Evolutionary conservation across 1,139 yeast genomes (phyloP).

Genomic region (Hyphopichia khmerensis): DNA sequence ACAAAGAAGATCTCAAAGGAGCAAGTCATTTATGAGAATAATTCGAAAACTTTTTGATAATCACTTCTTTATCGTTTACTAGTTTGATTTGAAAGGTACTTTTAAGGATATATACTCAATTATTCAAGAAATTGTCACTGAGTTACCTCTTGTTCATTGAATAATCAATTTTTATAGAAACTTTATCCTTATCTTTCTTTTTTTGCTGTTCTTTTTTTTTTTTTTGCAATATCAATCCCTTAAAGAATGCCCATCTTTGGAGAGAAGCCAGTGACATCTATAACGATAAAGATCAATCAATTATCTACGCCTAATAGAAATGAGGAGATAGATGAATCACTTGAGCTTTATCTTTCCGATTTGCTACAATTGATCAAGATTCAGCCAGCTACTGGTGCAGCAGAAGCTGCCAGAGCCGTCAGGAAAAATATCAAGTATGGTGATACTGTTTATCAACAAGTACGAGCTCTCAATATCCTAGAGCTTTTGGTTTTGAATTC

Average conservation of each 20-base stretch:
- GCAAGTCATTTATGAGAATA: background rate
- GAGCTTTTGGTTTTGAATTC: constrained; percentile 81
- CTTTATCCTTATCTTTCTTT: too few species aligned
- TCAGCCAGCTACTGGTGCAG: constrained; percentile 48
- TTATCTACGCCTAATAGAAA: constrained; percentile 32
- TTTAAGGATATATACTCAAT: too few species aligned
- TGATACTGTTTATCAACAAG: constrained; percentile 50
- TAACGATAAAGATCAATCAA: constrained; percentile 47
- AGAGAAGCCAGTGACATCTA: constrained; percentile 40
- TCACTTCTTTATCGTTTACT: background rate
- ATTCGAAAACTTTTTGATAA: background rate
- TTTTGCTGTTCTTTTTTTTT: background rate
- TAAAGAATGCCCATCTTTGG: constrained; percentile 43
- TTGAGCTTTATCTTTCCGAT: constrained; percentile 39
- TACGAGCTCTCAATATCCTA: constrained; percentile 65
- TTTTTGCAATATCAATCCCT: background rate
- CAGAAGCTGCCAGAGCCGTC: constrained; percentile 87
- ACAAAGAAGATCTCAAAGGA: background rate
- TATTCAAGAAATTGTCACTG: too few species aligned
- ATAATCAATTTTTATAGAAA: too few species aligned
- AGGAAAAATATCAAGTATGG: constrained; percentile 90
- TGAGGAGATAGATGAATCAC: constrained; percentile 32
- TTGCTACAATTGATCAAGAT: constrained; percentile 38
- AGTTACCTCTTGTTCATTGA: too few species aligned
- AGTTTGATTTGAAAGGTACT: too few species aligned